These are phyloP conservation scores for Cyberlindnera samutprakarnensis DNA, from an alignment of 805 yeast genomes.

Conservation along the genomic window DNA sequence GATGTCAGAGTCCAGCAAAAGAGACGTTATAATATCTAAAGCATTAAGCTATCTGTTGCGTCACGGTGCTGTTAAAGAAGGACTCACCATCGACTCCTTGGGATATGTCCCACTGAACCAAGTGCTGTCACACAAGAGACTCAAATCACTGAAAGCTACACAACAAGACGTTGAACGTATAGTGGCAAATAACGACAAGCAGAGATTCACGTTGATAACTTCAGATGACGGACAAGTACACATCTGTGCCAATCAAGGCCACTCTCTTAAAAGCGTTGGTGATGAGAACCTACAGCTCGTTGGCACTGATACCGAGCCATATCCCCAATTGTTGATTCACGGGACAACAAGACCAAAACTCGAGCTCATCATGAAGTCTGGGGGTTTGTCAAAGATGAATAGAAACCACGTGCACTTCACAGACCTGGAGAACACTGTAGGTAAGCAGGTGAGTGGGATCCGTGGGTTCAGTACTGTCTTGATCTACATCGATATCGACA, in stretches of 20 bases:
- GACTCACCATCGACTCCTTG: slow-evolving; percentile 49
- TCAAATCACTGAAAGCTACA: slow-evolving; percentile 50
- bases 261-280: slow-evolving; percentile 46
- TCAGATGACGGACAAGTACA: slow-evolving; percentile 21
- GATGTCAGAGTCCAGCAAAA: no score
- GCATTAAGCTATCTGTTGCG: slow-evolving; percentile 69
- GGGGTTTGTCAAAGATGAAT: slow-evolving; percentile 60
- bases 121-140: slow-evolving; percentile 47
- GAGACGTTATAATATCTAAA: slow-evolving; percentile 57
- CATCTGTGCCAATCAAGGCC: slow-evolving; percentile 95
- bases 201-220: slow-evolving; percentile 48
- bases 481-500: slow-evolving; percentile 53
- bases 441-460: slow-evolving; percentile 65
- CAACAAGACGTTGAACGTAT: slow-evolving; percentile 49
- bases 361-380: slow-evolving; percentile 36
- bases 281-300: slow-evolving; percentile 35
- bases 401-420: slow-evolving; percentile 89
- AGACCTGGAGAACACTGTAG: slow-evolving; percentile 38
- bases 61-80: slow-evolving; percentile 76
- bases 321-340: slow-evolving; percentile 59
- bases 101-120: slow-evolving; percentile 59
- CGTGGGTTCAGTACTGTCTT: slow-evolving; percentile 46
- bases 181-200: slow-evolving; percentile 61
- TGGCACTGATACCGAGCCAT: slow-evolving; percentile 28
- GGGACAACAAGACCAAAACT: slow-evolving; percentile 61